Base-by-base conservation (phyloP, 768 basidiomycete species). In the Glaciozyma martinii region DNA sequence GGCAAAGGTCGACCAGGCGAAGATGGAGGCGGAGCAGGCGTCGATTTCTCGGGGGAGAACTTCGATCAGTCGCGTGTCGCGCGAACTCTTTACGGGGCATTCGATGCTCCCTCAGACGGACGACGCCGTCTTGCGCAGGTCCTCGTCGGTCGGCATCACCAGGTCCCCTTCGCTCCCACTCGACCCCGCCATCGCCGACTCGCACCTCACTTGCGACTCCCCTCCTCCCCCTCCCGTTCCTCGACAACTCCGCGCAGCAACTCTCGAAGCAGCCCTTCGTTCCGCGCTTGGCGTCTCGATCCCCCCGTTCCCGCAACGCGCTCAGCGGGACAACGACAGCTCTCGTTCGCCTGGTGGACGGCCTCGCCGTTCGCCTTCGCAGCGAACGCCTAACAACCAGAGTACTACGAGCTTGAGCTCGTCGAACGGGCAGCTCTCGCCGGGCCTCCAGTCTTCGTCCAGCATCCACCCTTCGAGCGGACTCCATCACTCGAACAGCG, bases 91-190 rank as follows among this genome's bases (percentile, higher is more conserved):
- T 40, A 40, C 37, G 37, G 37, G 32, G 68, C 66, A 70, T 50
- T 60, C 66, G 25, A 66, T 72, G 30, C 65, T 72, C 12, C 72
- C 72, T 1, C 72, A 72, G 47, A 66, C 67, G 32, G 72, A 72
- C 56, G 72, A 66, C 47, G 59, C 60, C 61, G n/a, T 68, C 62
- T 16, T 65, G 60, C 70, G 65, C 13, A 46, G n/a, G 32, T 43
- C 29, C n/a, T 46, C 67, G 40, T 49, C 46, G 9, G 37, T 40
- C 12, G 68, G 60, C 1, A 29, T 62, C 46, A 57, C 25, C 29
- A 62, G 57, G 19, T 66, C 63, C 15, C 67, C 65, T 10, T 64
- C 70, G 30, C 46, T 59, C 8, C 70, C 72, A 8, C 66, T 73
- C 7, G 66, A 66, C 30, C 70, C 70, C 4, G 58, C 68, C 52